Evolutionary conservation across 2,329 filamentous ascomycete genomes (phyloP).

Genomic region (Verticillium klebahnii): DNA sequence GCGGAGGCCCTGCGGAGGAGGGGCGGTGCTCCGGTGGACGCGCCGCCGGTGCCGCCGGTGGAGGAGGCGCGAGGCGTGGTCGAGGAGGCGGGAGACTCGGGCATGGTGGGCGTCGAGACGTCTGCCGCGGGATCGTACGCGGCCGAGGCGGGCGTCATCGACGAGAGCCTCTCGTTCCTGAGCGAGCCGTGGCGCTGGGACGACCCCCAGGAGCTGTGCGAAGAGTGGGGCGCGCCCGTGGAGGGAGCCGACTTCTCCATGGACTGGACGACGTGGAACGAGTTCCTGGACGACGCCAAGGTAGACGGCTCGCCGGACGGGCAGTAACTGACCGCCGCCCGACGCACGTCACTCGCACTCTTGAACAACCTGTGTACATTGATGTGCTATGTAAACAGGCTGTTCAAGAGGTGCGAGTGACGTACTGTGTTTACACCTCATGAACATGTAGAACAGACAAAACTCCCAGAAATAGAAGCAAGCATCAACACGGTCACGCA

Average conservation of each 20-base stretch:
- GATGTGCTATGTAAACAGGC: too few species aligned
- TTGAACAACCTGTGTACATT: background rate
- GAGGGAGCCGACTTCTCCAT: conserved; percentile 14
- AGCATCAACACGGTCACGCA: background rate
- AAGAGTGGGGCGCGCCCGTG: conserved; percentile 14
- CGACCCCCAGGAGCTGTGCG: conserved; percentile 17
- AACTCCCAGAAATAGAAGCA: background rate
- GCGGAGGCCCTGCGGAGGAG: conserved; percentile 20
- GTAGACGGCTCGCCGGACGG: conserved; percentile 24
- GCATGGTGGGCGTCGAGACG: background rate
- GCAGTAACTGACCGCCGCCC: background rate
- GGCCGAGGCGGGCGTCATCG: background rate
- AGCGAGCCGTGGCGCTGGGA: conserved; percentile 9
- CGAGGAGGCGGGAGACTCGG: background rate
- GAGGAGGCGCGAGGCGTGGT: background rate
- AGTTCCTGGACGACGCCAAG: conserved; percentile 37
- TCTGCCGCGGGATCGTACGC: background rate
- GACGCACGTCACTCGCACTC: background rate
- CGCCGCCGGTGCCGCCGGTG: background rate
- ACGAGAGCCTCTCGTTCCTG: background rate
- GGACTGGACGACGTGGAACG: conserved; percentile 37
- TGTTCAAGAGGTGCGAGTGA: too few species aligned
- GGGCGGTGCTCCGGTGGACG: background rate
- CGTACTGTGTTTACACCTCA: background rate
- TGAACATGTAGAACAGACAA: background rate